phyloP scores from a whole-genome alignment of 169 alveolate species.

The Plasmodium knowlesi region DNA sequence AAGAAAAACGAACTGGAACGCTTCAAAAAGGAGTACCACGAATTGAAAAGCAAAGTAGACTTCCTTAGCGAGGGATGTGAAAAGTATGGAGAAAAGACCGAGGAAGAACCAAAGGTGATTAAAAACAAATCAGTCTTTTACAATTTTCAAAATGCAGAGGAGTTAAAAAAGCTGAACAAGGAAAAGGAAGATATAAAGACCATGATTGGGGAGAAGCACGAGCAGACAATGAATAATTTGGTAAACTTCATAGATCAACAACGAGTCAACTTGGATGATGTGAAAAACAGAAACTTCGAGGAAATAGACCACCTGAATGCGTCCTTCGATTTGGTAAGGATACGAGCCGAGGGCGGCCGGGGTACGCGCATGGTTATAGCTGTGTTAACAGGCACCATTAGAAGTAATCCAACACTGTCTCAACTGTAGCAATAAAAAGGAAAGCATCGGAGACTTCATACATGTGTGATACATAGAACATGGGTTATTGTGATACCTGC shows the following conservation, averaged over 20 bases:
- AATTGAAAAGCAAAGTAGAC: slow-evolving; percentile 42
- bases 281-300: slow-evolving; percentile 37
- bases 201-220: slow-evolving; percentile 37
- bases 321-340: slow-evolving; percentile 37
- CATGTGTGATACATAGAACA: background rate
- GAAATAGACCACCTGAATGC: slow-evolving; percentile 39
- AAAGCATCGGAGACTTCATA: background rate
- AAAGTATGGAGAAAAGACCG: slow-evolving; percentile 32
- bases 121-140: slow-evolving; percentile 50
- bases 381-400: background rate
- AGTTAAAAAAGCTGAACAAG: slow-evolving; percentile 38
- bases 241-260: slow-evolving; percentile 33
- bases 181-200: slow-evolving; percentile 41
- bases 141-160: slow-evolving; percentile 62
- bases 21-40: slow-evolving; percentile 53
- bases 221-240: slow-evolving; percentile 45
- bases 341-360: background rate
- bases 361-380: background rate
- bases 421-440: background rate
- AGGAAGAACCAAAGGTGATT: slow-evolving; percentile 19
- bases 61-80: slow-evolving; percentile 40
- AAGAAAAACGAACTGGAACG: slow-evolving; percentile 33
- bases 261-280: slow-evolving; percentile 26
- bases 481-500: background rate
- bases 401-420: background rate